These are phyloP conservation scores for Chrysopogon serrulatus DNA, from an alignment of 176 grass and related monocot species.

Conservation along the genomic window DNA sequence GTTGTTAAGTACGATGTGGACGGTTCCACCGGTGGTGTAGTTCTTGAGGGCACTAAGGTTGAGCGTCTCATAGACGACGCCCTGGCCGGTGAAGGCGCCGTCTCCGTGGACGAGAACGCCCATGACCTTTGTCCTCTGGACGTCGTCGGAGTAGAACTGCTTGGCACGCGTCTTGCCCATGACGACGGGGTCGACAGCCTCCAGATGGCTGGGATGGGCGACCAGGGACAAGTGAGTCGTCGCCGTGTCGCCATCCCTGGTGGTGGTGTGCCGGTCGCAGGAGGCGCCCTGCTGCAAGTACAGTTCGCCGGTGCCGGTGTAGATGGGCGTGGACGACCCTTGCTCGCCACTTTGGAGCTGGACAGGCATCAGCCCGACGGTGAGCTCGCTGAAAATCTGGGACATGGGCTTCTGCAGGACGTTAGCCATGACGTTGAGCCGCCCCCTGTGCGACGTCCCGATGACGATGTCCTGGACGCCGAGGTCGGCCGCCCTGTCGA, in stretches of 20 bases:
- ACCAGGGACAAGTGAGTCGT: too few relatives aligned
- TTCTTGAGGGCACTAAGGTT: constrained; percentile 89
- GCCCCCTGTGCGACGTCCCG: constrained; percentile 91
- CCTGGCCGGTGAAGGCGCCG: constrained; percentile 90
- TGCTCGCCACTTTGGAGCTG: constrained; percentile 69
- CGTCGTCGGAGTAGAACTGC: too few relatives aligned
- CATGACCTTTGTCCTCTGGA: constrained; percentile 86
- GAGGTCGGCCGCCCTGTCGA: constrained; percentile 64
- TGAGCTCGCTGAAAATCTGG: constrained; percentile 94
- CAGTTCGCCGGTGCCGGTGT: constrained; percentile 88
- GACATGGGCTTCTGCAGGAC: constrained; percentile 78
- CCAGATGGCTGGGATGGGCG: too few relatives aligned
- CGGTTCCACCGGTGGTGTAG: constrained; percentile 87
- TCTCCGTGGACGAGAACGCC: constrained; percentile 84
- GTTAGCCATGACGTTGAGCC: constrained; percentile 86
- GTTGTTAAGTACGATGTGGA: constrained; percentile 69
- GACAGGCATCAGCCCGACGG: constrained; percentile 70
- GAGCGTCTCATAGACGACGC: constrained; percentile 87
- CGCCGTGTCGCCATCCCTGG: constrained; percentile 73
- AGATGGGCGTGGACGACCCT: too few relatives aligned
- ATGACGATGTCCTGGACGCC: constrained; percentile 90
- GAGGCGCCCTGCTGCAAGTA: constrained; percentile 93
- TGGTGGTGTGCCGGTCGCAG: constrained; percentile 83
- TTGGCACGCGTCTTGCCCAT: too few relatives aligned
- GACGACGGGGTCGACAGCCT: too few relatives aligned